A percentile compares a stretch with the other conserved stretches of the same genome.
phyloP scores from a whole-genome alignment of 305 asterid genomes.

The Fraxinus baroniana region DNA sequence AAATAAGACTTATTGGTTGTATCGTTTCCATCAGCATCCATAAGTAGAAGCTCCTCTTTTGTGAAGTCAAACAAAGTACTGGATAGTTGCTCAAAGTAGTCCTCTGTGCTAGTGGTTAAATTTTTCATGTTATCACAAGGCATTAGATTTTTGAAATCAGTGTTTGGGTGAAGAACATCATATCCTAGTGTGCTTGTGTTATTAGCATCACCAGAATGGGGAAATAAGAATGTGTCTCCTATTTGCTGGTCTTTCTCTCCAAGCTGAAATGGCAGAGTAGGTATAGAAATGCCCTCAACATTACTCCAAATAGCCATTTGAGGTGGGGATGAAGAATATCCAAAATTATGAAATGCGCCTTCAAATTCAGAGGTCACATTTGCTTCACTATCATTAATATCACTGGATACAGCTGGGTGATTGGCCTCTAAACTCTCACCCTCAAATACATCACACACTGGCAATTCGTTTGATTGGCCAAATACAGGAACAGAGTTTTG shows the following conservation, averaged over 20 bases:
- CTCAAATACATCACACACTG: conserved; percentile 31
- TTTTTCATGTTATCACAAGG: conserved; percentile 25
- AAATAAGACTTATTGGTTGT: conserved; percentile 41
- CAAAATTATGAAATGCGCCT: conserved; percentile 38
- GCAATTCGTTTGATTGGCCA: conserved; percentile 34
- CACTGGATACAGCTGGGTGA: not conserved
- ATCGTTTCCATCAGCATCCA: conserved; percentile 43
- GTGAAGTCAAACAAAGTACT: conserved; percentile 44
- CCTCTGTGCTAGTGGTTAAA: conserved; percentile 44
- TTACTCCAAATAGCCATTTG: conserved; percentile 44
- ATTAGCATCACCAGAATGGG: conserved; percentile 24
- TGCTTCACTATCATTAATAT: conserved; percentile 11
- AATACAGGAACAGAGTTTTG: not conserved
- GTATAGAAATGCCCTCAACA: conserved; percentile 31
- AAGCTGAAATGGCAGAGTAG: conserved; percentile 32
- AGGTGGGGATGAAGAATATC: conserved; percentile 38
- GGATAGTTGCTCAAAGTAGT: conserved; percentile 42
- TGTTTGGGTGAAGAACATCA: conserved; percentile 22
- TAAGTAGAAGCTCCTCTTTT: conserved; percentile 41
- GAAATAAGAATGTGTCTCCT: conserved; percentile 23
- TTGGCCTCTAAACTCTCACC: conserved; percentile 27
- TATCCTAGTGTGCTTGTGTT: conserved; percentile 23
- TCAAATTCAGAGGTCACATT: conserved; percentile 38
- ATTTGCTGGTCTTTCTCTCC: conserved; percentile 34
- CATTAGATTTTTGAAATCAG: conserved; percentile 30